Conservation (phyloP, 2,329 filamentous ascomycete genomes). For the Fusarium azukiicola region DNA sequence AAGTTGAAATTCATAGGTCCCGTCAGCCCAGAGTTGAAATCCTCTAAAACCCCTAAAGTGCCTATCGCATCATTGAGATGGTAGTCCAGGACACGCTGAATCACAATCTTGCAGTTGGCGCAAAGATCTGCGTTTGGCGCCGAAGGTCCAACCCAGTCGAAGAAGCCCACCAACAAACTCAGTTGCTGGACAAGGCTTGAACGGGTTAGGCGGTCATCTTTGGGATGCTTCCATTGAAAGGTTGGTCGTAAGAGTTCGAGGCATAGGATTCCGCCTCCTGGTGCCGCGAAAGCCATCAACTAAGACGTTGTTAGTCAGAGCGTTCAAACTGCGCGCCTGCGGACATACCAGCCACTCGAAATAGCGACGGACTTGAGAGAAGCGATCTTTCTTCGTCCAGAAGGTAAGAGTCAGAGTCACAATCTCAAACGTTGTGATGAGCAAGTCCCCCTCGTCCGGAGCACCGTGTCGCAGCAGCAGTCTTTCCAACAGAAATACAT, state of each 20-base stretch:
- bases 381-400: slow-evolving; percentile 41
- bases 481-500: slow-evolving; percentile 35
- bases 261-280: slow-evolving; percentile 71
- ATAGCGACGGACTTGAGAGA: slow-evolving; percentile 18
- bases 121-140: slow-evolving; percentile 72
- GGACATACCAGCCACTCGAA: slow-evolving; percentile 38
- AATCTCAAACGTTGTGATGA: slow-evolving; percentile 31
- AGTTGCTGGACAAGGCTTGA: slow-evolving; percentile 73
- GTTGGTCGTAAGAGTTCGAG: slow-evolving; percentile 69
- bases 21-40: slow-evolving; percentile 20
- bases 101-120: slow-evolving; percentile 66
- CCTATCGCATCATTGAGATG: slow-evolving; percentile 61
- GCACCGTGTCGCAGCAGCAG: slow-evolving; percentile 29
- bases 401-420: slow-evolving; percentile 27
- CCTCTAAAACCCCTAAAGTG: background rate
- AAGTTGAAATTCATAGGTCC: slow-evolving; percentile 64
- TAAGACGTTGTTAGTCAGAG: slow-evolving; percentile 65
- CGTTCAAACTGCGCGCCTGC: too few relatives aligned
- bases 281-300: slow-evolving; percentile 73
- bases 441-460: slow-evolving; percentile 31
- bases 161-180: slow-evolving; percentile 71
- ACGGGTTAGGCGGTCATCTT: slow-evolving; percentile 55
- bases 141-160: slow-evolving; percentile 70
- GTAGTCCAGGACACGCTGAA: slow-evolving; percentile 72
- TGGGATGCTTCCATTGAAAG: slow-evolving; percentile 24